phyloP scores from a whole-genome alignment of 1,284 basidiomycete species.

The Moesziomyces parantarcticus region DNA sequence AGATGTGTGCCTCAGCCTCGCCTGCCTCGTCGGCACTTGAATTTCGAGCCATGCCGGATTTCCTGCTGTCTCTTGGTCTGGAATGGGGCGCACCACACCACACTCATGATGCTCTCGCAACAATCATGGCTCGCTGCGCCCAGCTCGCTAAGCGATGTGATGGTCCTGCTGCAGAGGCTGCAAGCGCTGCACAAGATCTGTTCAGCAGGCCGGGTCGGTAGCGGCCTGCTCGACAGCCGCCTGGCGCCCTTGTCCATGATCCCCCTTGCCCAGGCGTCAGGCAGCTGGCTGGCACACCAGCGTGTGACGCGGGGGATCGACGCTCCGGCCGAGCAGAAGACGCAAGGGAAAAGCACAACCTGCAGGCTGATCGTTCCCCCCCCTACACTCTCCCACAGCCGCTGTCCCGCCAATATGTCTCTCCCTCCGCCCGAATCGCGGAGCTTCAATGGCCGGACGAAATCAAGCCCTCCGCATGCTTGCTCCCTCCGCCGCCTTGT shows the following conservation, averaged over 20 bases:
- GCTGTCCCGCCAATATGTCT: background rate
- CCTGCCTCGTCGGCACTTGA: slow-evolving; percentile 1
- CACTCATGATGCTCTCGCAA: background rate
- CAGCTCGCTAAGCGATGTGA: background rate
- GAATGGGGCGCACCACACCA: background rate
- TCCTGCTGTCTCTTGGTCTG: background rate
- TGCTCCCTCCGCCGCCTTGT: background rate
- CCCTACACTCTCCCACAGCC: background rate
- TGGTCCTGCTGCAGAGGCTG: background rate
- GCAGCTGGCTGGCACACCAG: no score
- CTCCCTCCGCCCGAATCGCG: background rate
- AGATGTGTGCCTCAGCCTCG: slow-evolving; percentile 5
- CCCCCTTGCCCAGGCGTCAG: no score
- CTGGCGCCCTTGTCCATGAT: no score
- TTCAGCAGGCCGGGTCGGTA: no score
- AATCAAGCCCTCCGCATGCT: background rate
- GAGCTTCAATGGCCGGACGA: background rate
- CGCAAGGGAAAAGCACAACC: background rate
- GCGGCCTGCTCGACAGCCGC: no score
- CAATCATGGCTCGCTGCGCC: background rate
- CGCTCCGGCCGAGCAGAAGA: background rate
- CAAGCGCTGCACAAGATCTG: no score
- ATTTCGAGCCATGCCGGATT: background rate
- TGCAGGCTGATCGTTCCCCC: background rate
- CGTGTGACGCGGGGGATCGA: background rate